A percentile compares a stretch with the other conserved stretches of the same genome.
Conservation (phyloP, 2,329 filamentous ascomycete species). For the Aulographum hederae region DNA sequence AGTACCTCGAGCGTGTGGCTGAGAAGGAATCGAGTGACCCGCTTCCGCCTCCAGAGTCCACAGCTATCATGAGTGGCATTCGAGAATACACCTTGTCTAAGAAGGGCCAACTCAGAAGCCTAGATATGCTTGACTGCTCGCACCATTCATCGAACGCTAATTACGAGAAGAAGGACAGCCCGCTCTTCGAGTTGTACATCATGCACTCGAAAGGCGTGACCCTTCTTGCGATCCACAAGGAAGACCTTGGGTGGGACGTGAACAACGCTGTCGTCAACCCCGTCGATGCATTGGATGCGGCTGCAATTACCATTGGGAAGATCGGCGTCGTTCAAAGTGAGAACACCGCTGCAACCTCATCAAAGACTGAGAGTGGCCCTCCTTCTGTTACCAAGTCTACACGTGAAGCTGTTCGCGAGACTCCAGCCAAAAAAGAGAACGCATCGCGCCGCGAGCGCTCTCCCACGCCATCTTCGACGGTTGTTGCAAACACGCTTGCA, state of each 20-base stretch:
- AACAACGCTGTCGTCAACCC: slow-evolving; percentile 74
- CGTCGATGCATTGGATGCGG: slow-evolving; percentile 57
- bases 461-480: slow-evolving; percentile 10
- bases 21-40: slow-evolving; percentile 39
- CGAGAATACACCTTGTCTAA: slow-evolving; percentile 85
- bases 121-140: slow-evolving; percentile 67
- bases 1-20: slow-evolving; percentile 64
- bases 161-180: slow-evolving; percentile 43
- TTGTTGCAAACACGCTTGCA: slow-evolving; percentile 20
- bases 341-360: slow-evolving; percentile 17
- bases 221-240: slow-evolving; percentile 67
- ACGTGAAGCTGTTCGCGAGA: slow-evolving; percentile 19
- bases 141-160: slow-evolving; percentile 35
- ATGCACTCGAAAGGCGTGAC: slow-evolving; percentile 98
- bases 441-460: slow-evolving; percentile 12
- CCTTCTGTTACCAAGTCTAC: not conserved
- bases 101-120: slow-evolving; percentile 70
- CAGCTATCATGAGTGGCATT: slow-evolving; percentile 91
- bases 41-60: slow-evolving; percentile 71
- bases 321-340: slow-evolving; percentile 25
- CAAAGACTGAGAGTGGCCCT: not conserved
- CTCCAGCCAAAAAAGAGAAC: slow-evolving; percentile 10
- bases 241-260: slow-evolving; percentile 78
- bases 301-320: slow-evolving; percentile 56
- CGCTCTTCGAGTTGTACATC: slow-evolving; percentile 84